Evolutionary conservation across 2,329 filamentous ascomycete species (phyloP).

Genomic region (Colletotrichum trifolii): DNA sequence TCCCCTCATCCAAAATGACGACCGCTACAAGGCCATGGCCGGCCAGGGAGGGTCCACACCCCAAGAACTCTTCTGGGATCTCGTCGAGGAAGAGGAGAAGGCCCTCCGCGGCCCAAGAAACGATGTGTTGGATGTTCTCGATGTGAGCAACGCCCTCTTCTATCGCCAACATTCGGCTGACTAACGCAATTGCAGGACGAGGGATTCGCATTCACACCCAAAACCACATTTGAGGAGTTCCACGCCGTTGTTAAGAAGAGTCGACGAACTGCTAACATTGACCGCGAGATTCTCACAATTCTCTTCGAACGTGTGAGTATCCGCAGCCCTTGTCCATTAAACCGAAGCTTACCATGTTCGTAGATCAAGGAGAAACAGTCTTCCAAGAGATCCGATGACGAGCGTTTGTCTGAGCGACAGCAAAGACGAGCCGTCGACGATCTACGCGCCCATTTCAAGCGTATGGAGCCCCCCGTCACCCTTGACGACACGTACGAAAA

Average conservation of each 20-base stretch:
- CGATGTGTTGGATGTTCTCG: constrained; percentile 86
- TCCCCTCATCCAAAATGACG: constrained; percentile 80
- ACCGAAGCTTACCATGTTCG: constrained; percentile 2
- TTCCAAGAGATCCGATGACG: constrained; percentile 80
- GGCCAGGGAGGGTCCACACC: constrained; percentile 87
- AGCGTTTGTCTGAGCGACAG: constrained; percentile 85
- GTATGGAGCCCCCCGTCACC: constrained; percentile 84
- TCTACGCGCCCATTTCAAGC: constrained; percentile 87
- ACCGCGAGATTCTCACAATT: constrained; percentile 79
- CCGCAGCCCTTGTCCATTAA: neutral
- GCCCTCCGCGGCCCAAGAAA: constrained; percentile 84
- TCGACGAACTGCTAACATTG: constrained; percentile 87
- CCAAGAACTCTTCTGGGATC: constrained; percentile 94
- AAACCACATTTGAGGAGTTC: constrained; percentile 92
- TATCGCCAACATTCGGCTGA: constrained; percentile 29
- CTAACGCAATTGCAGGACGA: constrained; percentile 74
- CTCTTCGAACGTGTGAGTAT: constrained; percentile 82
- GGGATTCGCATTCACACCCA: constrained; percentile 88
- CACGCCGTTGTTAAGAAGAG: constrained; percentile 84
- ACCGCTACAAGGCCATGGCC: constrained; percentile 84
- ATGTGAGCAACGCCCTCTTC: constrained; percentile 67
- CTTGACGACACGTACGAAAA: constrained; percentile 88
- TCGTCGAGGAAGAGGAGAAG: constrained; percentile 92
- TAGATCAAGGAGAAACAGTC: constrained; percentile 87
- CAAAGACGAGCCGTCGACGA: constrained; percentile 87